These are phyloP conservation scores for Rhizopogon roseolus DNA, from an alignment of 768 basidiomycete genomes.

Conservation along the genomic window DNA sequence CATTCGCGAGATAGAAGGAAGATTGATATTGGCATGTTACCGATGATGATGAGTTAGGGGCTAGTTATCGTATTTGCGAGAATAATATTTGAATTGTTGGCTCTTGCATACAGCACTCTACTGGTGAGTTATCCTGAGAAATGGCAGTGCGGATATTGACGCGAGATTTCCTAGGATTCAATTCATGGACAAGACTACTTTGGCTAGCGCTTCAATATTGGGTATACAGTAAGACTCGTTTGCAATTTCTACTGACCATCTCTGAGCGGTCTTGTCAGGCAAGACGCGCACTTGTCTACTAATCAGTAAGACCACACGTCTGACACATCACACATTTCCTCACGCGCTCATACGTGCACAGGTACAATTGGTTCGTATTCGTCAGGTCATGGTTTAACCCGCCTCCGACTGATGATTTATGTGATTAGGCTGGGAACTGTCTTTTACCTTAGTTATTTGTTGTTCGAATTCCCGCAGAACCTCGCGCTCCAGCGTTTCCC, in stretches of 20 bases:
- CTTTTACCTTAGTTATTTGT: conserved; percentile 67
- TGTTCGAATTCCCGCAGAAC: conserved; percentile 74
- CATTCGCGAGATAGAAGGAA: conserved; percentile 35
- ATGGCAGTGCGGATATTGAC: background rate
- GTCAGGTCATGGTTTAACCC: background rate
- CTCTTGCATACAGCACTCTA: conserved; percentile 40
- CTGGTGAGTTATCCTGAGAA: conserved; percentile 31
- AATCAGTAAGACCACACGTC: conserved; percentile 44
- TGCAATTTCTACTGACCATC: background rate
- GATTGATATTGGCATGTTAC: conserved; percentile 64
- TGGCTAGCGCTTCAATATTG: conserved; percentile 63
- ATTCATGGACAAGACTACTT: conserved; percentile 74
- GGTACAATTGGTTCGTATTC: conserved; percentile 59
- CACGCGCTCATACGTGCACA: conserved; percentile 13
- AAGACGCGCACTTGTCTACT: conserved; percentile 56
- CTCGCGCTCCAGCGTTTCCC: conserved; percentile 67
- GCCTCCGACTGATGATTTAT: background rate
- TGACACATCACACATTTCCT: background rate
- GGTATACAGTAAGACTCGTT: conserved; percentile 51
- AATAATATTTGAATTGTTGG: background rate
- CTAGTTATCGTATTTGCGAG: background rate
- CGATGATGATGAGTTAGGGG: conserved; percentile 66
- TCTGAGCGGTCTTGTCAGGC: conserved; percentile 28
- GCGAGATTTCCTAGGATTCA: conserved; percentile 47
- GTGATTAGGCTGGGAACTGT: conserved; percentile 65